A percentile compares a stretch with the other conserved stretches of the same genome.
These are phyloP conservation scores for Neodidymelliopsis sp. DNA, from an alignment of 2,329 filamentous ascomycete genomes.

Conservation along the genomic window DNA sequence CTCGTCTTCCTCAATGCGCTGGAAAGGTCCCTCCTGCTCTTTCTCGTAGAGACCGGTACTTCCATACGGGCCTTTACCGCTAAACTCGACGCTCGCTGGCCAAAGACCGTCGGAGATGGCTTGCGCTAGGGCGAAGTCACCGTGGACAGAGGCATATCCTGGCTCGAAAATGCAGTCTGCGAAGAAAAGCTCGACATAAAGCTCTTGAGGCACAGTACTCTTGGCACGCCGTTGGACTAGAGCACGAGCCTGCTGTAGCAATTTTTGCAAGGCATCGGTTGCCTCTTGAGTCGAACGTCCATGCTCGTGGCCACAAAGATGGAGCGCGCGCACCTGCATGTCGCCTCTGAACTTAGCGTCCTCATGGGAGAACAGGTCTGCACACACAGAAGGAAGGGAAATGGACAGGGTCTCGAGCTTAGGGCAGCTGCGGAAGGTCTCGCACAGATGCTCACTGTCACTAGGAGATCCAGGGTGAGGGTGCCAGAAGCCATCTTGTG, in stretches of 20 bases:
- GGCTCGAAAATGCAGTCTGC: conserved; percentile 61
- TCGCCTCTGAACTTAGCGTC: conserved; percentile 56
- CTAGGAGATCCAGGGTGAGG: conserved; percentile 56
- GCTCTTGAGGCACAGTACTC: conserved; percentile 46
- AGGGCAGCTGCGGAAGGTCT: conserved; percentile 56
- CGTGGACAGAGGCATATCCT: conserved; percentile 55
- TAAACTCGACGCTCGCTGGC: conserved; percentile 47
- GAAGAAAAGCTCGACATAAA: conserved; percentile 60
- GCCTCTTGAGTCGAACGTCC: conserved; percentile 46
- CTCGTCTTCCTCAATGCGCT: conserved; percentile 49
- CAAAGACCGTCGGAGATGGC: conserved; percentile 52
- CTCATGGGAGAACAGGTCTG: conserved; percentile 55
- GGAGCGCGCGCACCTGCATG: conserved; percentile 58
- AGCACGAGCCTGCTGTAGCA: conserved; percentile 52
- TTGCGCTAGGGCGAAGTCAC: conserved; percentile 57
- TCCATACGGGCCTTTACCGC: conserved; percentile 59
- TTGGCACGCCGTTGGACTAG: conserved; percentile 51
- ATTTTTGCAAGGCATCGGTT: conserved; percentile 47
- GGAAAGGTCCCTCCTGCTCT: conserved; percentile 53
- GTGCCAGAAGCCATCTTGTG: conserved; percentile 60
- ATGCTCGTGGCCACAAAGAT: conserved; percentile 54
- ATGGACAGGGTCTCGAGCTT: conserved; percentile 58
- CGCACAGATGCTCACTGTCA: conserved; percentile 57
- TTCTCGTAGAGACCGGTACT: conserved; percentile 60
- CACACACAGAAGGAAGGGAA: conserved; percentile 58